Conservation (phyloP, 495 filamentous ascomycete genomes). For the Aspergillus nidulans region DNA sequence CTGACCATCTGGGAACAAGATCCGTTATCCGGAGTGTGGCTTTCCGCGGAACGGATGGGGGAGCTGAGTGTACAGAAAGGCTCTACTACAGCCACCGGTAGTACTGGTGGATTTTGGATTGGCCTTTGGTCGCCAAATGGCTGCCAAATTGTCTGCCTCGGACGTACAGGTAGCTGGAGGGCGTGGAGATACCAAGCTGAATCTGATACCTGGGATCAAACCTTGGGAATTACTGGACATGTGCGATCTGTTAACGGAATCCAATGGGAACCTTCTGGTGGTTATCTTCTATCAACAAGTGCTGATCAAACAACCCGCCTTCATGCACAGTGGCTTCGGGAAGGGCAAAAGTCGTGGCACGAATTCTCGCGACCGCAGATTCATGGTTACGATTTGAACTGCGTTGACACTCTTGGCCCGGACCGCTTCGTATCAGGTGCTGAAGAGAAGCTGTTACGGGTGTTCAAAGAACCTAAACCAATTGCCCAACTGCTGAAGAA, state of each 20-base stretch:
- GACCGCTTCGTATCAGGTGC: conserved; percentile 88
- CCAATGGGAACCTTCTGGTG: conserved; percentile 77
- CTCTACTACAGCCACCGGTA: conserved; percentile 90
- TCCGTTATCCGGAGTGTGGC: conserved; percentile 77
- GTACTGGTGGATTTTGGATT: conserved; percentile 93
- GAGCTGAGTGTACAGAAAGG: conserved; percentile 93
- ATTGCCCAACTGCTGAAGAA: conserved; percentile 68
- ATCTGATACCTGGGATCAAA: conserved; percentile 67
- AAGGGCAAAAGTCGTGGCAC: conserved; percentile 66
- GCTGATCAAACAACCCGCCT: conserved; percentile 93
- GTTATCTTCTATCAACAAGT: conserved; percentile 82
- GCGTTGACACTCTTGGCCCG: conserved; percentile 67
- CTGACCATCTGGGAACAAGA: conserved; percentile 90
- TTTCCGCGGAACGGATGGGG: conserved; percentile 76
- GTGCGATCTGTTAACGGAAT: conserved; percentile 72
- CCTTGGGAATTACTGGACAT: conserved; percentile 78
- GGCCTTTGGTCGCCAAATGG: conserved; percentile 87
- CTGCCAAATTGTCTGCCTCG: conserved; percentile 68
- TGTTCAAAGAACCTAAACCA: conserved; percentile 85
- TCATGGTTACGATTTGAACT: conserved; percentile 97
- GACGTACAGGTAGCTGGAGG: conserved; percentile 91
- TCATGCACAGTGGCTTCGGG: conserved; percentile 74
- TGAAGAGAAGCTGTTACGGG: conserved; percentile 93
- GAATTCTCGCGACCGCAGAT: conserved; percentile 95
- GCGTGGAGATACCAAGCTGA: conserved; percentile 59